phyloP scores from a whole-genome alignment of 352 stramenopile species.

The Phytophthora megakarya region DNA sequence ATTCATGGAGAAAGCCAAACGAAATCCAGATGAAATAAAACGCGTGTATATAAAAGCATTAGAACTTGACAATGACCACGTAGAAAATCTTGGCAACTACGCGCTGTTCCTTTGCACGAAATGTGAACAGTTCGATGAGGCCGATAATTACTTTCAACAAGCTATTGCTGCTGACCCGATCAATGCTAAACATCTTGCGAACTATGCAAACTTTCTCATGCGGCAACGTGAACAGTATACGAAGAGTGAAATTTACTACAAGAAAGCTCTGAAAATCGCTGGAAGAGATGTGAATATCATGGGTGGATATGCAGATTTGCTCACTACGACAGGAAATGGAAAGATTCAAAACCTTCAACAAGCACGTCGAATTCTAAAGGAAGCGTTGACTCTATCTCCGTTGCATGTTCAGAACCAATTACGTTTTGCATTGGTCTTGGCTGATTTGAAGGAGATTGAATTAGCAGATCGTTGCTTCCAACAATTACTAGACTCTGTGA shows the following conservation, averaged over 20 bases:
- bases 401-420: conserved; percentile 26
- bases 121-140: conserved; percentile 27
- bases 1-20: too few species aligned
- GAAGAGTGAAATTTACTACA: conserved; percentile 37
- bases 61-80: too few species aligned
- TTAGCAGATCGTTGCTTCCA: conserved; percentile 19
- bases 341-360: background rate
- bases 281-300: conserved; percentile 32
- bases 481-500: conserved; percentile 1
- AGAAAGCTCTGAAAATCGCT: conserved; percentile 26
- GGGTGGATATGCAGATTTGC: conserved; percentile 41
- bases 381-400: conserved; percentile 28
- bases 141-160: conserved; percentile 27
- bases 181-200: conserved; percentile 27
- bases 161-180: conserved; percentile 29
- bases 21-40: too few species aligned
- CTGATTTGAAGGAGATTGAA: conserved; percentile 14
- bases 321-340: conserved; percentile 3
- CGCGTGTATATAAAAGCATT: too few species aligned
- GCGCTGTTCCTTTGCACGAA: too few species aligned
- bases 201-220: conserved; percentile 48
- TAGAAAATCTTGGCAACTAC: too few species aligned
- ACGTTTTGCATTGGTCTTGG: conserved; percentile 23
- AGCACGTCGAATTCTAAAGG: conserved; percentile 28
- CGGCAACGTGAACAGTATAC: conserved; percentile 26